These are phyloP conservation scores for Penicillium sp. DNA, from an alignment of 2,329 filamentous ascomycete species.

Conservation along the genomic window DNA sequence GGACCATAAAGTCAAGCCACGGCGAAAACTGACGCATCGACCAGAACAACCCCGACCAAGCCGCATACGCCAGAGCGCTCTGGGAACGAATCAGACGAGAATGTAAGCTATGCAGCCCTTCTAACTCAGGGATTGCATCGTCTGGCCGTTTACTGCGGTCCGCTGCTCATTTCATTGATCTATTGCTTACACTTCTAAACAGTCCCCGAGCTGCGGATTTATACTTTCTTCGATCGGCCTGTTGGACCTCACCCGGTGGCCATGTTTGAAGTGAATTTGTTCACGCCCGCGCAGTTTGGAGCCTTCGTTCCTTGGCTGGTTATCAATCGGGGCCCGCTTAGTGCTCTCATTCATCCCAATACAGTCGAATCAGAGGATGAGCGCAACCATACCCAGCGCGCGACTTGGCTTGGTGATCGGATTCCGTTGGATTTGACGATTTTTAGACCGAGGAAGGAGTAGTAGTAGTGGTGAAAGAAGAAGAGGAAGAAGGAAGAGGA, in stretches of 20 bases:
- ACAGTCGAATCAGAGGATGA: conserved; percentile 54
- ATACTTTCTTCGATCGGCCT: conserved; percentile 71
- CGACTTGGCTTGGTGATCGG: conserved; percentile 47
- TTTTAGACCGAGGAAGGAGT: conserved; percentile 34
- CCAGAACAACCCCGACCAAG: conserved; percentile 59
- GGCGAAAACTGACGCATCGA: not conserved
- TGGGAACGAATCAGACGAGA: conserved; percentile 77
- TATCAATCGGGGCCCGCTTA: conserved; percentile 76
- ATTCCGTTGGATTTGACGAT: conserved; percentile 43
- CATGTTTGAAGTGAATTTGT: conserved; percentile 92
- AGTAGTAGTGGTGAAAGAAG: conserved; percentile 22
- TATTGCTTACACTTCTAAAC: not conserved
- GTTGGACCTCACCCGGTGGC: conserved; percentile 77
- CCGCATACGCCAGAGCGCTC: conserved; percentile 66
- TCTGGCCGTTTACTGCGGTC: not conserved
- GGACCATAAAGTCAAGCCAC: not conserved
- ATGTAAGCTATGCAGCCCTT: conserved; percentile 51
- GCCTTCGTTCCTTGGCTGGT: conserved; percentile 84
- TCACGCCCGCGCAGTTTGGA: conserved; percentile 82
- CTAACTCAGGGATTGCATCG: not conserved
- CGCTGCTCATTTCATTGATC: not conserved
- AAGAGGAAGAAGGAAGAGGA: conserved; percentile 9
- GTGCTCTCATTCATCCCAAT: conserved; percentile 79
- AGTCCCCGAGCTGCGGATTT: conserved; percentile 85
- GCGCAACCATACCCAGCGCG: conserved; percentile 47